Percentiles rank a stretch among this genome's conserved stretches.
phyloP scores from a whole-genome alignment of 2,329 filamentous ascomycete species.

The Elsinoe australis region DNA sequence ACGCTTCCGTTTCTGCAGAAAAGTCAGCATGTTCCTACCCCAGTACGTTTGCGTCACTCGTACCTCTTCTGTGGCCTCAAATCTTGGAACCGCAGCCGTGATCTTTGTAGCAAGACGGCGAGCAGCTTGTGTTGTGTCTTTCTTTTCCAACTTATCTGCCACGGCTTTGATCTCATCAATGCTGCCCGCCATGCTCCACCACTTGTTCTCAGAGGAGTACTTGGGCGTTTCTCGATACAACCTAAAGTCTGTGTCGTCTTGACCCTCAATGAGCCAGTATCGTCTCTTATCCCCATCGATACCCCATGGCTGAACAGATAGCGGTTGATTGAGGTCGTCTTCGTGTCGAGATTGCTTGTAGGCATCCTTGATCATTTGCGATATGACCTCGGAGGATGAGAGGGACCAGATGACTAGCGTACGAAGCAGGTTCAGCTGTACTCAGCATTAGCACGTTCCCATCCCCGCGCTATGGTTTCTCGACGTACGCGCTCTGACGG shows the following conservation, averaged over 20 bases:
- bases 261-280: slow-evolving; percentile 88
- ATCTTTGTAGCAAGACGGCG: slow-evolving; percentile 73
- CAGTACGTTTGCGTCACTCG: slow-evolving; percentile 22
- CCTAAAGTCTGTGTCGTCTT: slow-evolving; percentile 88
- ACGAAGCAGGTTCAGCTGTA: slow-evolving; percentile 72
- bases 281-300: slow-evolving; percentile 81
- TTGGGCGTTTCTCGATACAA: slow-evolving; percentile 92
- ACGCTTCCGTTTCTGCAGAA: slow-evolving; percentile 73
- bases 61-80: slow-evolving; percentile 89
- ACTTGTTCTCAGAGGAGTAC: slow-evolving; percentile 65
- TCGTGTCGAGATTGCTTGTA: slow-evolving; percentile 83
- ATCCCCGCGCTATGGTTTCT: slow-evolving; percentile 23
- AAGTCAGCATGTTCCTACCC: not conserved
- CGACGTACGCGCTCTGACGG: slow-evolving; percentile 78
- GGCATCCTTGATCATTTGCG: slow-evolving; percentile 70
- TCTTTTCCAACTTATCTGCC: slow-evolving; percentile 64
- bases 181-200: slow-evolving; percentile 85
- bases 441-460: slow-evolving; percentile 2
- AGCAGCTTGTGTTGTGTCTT: slow-evolving; percentile 74
- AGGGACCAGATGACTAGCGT: slow-evolving; percentile 83
- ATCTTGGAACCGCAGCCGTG: slow-evolving; percentile 69
- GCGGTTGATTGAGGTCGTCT: slow-evolving; percentile 70
- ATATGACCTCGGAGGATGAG: slow-evolving; percentile 76
- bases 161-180: slow-evolving; percentile 78
- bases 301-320: slow-evolving; percentile 87